These are phyloP conservation scores for Collybia nuda DNA, from an alignment of 768 basidiomycete species.

Conservation along the genomic window DNA sequence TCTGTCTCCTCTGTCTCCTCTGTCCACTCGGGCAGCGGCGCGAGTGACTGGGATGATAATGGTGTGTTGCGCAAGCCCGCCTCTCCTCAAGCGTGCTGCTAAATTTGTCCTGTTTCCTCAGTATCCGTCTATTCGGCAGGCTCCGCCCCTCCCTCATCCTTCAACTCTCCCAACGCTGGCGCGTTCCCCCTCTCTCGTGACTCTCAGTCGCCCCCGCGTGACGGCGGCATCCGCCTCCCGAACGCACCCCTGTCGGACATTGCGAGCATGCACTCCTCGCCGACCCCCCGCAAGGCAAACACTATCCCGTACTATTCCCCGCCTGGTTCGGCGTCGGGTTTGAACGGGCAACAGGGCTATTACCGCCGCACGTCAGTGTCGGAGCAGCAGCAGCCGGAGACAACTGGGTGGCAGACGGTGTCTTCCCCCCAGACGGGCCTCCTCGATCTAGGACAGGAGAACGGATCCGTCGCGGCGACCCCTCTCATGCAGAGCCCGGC, in stretches of 20 bases:
- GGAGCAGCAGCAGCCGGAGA: conserved; percentile 6
- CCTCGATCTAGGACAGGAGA: background rate
- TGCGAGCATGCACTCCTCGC: conserved; percentile 14
- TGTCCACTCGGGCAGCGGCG: conserved; percentile 53
- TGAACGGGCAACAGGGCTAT: conserved; percentile 7
- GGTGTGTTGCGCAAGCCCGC: conserved; percentile 44
- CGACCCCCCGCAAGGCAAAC: conserved; percentile 16
- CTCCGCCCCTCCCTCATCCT: conserved; percentile 63
- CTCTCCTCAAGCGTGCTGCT: conserved; percentile 17
- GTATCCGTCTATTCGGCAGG: conserved; percentile 57
- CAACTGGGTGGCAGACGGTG: conserved; percentile 7
- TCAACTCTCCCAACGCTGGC: conserved; percentile 60
- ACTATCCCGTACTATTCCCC: conserved; percentile 15
- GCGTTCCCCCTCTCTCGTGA: conserved; percentile 63
- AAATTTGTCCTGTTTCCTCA: conserved; percentile 17
- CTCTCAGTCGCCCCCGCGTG: conserved; percentile 47
- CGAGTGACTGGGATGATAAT: conserved; percentile 83
- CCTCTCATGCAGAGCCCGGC: conserved; percentile 1
- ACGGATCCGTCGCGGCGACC: background rate
- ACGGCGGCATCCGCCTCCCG: conserved; percentile 70
- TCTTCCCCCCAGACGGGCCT: conserved; percentile 2
- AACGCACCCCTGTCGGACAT: conserved; percentile 73
- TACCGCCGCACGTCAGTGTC: conserved; percentile 13
- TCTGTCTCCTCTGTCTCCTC: conserved; percentile 65
- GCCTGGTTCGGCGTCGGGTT: conserved; percentile 4